Evolutionary conservation across 1,284 basidiomycete species (phyloP).

Genomic region (Exsudoporus floridanus): DNA sequence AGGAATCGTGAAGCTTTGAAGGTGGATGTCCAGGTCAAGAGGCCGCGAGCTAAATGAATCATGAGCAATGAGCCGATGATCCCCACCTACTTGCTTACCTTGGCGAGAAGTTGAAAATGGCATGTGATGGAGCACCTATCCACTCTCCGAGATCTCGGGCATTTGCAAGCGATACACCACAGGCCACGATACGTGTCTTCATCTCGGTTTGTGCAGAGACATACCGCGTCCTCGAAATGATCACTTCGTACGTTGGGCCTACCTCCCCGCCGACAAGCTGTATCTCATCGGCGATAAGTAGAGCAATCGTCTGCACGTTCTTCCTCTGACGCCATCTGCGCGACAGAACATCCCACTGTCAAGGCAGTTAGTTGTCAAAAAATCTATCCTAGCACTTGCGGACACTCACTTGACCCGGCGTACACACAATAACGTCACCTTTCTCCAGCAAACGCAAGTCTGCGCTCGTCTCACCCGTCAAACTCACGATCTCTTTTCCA

Average conservation of each 20-base stretch:
- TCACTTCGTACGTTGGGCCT: conserved; percentile 94
- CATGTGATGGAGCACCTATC: conserved; percentile 92
- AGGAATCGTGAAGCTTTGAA: conserved; percentile 93
- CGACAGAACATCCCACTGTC: conserved; percentile 95
- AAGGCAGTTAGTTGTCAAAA: conserved; percentile 15
- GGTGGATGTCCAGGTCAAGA: conserved; percentile 94
- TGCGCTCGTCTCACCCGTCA: conserved; percentile 94
- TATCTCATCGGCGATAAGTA: conserved; percentile 94
- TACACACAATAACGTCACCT: conserved; percentile 91
- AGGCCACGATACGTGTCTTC: conserved; percentile 91
- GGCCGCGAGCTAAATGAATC: conserved; percentile 72
- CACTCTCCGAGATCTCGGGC: conserved; percentile 96
- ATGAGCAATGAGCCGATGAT: conserved; percentile 3
- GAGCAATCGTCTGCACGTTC: conserved; percentile 90
- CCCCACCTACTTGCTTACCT: conserved; percentile 46
- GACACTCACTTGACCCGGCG: conserved; percentile 71
- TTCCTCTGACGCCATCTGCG: conserved; percentile 95
- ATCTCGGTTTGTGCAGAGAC: conserved; percentile 93
- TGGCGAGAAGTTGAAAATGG: conserved; percentile 97
- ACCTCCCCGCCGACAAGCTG: conserved; percentile 92
- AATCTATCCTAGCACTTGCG: neutral
- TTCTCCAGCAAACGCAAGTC: conserved; percentile 91
- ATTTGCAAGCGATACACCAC: conserved; percentile 94
- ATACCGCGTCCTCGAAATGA: conserved; percentile 92
- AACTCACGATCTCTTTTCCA: conserved; percentile 88